Evolutionary conservation across 2,329 filamentous ascomycete species (phyloP).

Genomic region (Colletotrichum cuscutae): DNA sequence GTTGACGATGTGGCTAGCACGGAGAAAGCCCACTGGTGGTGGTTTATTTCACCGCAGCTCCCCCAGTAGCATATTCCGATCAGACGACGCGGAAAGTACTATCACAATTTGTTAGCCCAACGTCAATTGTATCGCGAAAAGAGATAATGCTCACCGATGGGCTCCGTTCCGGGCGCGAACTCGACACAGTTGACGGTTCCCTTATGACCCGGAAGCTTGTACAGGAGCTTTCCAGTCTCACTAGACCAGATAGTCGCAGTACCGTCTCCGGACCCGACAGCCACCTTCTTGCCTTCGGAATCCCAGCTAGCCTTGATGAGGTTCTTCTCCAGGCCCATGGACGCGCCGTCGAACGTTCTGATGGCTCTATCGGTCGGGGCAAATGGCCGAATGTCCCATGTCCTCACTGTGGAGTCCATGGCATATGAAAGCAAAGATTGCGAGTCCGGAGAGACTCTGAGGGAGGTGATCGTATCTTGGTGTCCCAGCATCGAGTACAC

Average conservation of each 20-base stretch:
- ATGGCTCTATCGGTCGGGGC: slow-evolving; percentile 88
- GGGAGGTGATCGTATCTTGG: slow-evolving; percentile 89
- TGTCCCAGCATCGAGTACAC: slow-evolving; percentile 91
- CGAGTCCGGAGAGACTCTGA: slow-evolving; percentile 91
- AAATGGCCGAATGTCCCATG: slow-evolving; percentile 97
- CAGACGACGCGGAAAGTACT: slow-evolving; percentile 93
- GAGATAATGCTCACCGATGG: slow-evolving; percentile 78
- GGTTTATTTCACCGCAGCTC: slow-evolving; percentile 65
- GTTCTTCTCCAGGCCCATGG: slow-evolving; percentile 89
- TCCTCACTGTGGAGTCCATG: slow-evolving; percentile 92
- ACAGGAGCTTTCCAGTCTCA: slow-evolving; percentile 87
- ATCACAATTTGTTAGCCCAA: slow-evolving; percentile 48
- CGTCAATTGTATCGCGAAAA: not conserved
- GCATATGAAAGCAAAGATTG: slow-evolving; percentile 91
- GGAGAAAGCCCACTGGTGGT: too few species aligned
- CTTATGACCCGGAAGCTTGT: slow-evolving; percentile 95
- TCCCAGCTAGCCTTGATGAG: slow-evolving; percentile 93
- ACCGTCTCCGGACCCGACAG: slow-evolving; percentile 88
- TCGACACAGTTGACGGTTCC: slow-evolving; percentile 95
- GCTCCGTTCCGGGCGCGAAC: slow-evolving; percentile 86
- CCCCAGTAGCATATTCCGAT: slow-evolving; percentile 84
- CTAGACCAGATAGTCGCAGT: slow-evolving; percentile 92
- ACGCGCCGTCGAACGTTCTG: slow-evolving; percentile 91
- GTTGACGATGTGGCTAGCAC: too few species aligned
- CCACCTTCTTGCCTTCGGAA: slow-evolving; percentile 84